Evolutionary conservation across 352 stramenopile genomes (phyloP), one percentile per base, ranked within the genome.

Genomic region (Globisporangium parvum): DNA sequence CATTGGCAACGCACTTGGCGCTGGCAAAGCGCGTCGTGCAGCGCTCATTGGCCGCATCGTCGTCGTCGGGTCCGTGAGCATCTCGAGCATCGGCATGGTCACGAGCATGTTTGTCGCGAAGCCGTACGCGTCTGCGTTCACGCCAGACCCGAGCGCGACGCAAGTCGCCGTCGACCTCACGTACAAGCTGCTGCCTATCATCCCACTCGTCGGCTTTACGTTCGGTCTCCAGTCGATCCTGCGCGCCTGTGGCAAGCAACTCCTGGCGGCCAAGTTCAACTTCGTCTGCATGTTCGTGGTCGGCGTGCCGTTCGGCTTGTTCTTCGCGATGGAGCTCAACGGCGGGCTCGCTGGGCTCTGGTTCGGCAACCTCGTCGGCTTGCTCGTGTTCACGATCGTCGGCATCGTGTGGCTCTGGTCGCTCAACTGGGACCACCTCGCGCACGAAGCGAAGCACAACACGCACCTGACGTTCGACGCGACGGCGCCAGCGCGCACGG

Each of bases 1-100:
- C 3, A 64, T 77, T 14, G 63, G 69, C 31, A 77, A 75, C 37
- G 61, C 69, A 9, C 53, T 70, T 12, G 66, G 60, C 4, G 69
- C 63, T 2, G 57, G 63, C 35, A 53, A 77, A 33, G 57, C 66
- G 6, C 55, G 53, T 4, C 59, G 66, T 11, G 69, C 69, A 4
- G 53, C 47, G 33, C 21, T 73, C 17, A 40, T 66, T 2, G 55
- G 58, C 9, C 56, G 55, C 9, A 21, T 70, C 21, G 49, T 70
- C 40, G 45, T 74, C 33, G 53, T 55, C 23, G 50, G 55, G 20
- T 52, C 53, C 21, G 17, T 62, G 1, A 23, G 20, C 3, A 28
- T 66, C 21, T 58, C 58, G 3, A 9, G 57, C 11, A 20, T 68
- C 8, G 63, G 57, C 3, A 28, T 44, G 5, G 37, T 72, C 35